A percentile compares a stretch with the other conserved stretches of the same genome.
Evolutionary conservation across 768 basidiomycete genomes (phyloP).

Genomic region (Megacollybia marginata): DNA sequence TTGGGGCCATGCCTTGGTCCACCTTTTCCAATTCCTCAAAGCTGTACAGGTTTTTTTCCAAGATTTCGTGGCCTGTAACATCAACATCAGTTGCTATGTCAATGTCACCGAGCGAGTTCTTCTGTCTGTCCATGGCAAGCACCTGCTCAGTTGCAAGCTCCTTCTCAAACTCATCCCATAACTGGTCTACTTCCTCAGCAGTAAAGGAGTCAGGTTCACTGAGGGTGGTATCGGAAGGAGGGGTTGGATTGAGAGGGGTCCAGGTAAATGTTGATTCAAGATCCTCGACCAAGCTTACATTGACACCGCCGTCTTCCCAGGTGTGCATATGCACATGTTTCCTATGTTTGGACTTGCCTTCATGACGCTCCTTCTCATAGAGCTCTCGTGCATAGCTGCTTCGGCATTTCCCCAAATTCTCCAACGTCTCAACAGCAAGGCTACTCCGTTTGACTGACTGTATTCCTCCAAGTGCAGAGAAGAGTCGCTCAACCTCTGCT

Average conservation of each 20-base stretch:
- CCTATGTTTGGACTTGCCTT: background rate
- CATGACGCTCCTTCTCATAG: background rate
- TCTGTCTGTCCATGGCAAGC: background rate
- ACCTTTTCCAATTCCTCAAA: conserved; percentile 3
- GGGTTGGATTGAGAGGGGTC: conserved; percentile 1
- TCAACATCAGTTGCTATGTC: background rate
- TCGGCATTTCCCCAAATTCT: conserved; percentile 9
- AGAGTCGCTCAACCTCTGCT: conserved; percentile 15
- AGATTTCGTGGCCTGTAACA: background rate
- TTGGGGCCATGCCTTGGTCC: background rate
- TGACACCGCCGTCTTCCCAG: conserved; percentile 1
- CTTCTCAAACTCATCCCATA: background rate
- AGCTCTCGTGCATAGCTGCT: conserved; percentile 2
- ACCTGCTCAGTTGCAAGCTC: background rate
- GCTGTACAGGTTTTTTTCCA: background rate
- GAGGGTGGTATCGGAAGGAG: background rate
- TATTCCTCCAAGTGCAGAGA: conserved; percentile 12
- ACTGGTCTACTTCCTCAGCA: background rate
- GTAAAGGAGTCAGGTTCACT: background rate
- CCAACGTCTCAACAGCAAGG: conserved; percentile 7
- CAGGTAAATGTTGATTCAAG: conserved; percentile 6
- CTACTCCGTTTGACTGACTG: conserved; percentile 7
- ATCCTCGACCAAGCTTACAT: conserved; percentile 5
- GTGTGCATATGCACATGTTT: conserved; percentile 15
- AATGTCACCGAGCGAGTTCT: background rate